These are phyloP conservation scores for Botryotinia calthae DNA, from an alignment of 2,329 filamentous ascomycete genomes.

Conservation along the genomic window DNA sequence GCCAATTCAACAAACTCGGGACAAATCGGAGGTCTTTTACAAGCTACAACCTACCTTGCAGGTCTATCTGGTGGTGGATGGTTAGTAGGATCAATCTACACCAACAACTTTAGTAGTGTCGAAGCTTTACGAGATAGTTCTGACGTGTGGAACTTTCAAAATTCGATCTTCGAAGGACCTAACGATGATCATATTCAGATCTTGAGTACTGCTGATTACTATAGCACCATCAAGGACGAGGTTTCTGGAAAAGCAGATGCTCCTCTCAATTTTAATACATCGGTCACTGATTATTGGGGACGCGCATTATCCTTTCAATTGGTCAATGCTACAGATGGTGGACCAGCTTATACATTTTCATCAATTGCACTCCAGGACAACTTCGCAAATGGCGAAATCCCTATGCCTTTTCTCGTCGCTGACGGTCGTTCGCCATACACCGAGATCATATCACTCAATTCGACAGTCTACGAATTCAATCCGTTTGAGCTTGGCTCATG, in stretches of 20 bases:
- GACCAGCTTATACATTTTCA: slow-evolving; percentile 76
- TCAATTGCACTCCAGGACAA: slow-evolving; percentile 64
- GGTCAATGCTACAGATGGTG: slow-evolving; percentile 72
- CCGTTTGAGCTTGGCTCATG: slow-evolving; percentile 77
- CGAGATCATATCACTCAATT: slow-evolving; percentile 61
- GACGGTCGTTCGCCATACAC: slow-evolving; percentile 65
- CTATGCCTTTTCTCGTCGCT: slow-evolving; percentile 71
- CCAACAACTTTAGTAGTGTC: slow-evolving; percentile 75
- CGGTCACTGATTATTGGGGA: slow-evolving; percentile 87
- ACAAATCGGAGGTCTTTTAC: slow-evolving; percentile 76
- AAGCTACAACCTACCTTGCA: slow-evolving; percentile 76
- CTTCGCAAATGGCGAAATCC: slow-evolving; percentile 63
- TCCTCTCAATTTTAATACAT: slow-evolving; percentile 64
- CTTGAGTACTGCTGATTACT: slow-evolving; percentile 60
- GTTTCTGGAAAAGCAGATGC: slow-evolving; percentile 62
- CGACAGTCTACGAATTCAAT: slow-evolving; percentile 75
- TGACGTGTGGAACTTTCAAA: slow-evolving; percentile 59
- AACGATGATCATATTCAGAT: slow-evolving; percentile 49
- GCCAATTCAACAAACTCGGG: slow-evolving; percentile 57
- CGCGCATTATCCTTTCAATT: slow-evolving; percentile 84
- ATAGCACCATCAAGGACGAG: slow-evolving; percentile 53
- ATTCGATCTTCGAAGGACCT: slow-evolving; percentile 61
- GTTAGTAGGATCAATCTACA: slow-evolving; percentile 77
- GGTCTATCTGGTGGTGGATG: slow-evolving; percentile 81
- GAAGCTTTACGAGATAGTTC: slow-evolving; percentile 51